Conservation (phyloP, 2,329 filamentous ascomycete species). For the Fusarium bulbicola region DNA sequence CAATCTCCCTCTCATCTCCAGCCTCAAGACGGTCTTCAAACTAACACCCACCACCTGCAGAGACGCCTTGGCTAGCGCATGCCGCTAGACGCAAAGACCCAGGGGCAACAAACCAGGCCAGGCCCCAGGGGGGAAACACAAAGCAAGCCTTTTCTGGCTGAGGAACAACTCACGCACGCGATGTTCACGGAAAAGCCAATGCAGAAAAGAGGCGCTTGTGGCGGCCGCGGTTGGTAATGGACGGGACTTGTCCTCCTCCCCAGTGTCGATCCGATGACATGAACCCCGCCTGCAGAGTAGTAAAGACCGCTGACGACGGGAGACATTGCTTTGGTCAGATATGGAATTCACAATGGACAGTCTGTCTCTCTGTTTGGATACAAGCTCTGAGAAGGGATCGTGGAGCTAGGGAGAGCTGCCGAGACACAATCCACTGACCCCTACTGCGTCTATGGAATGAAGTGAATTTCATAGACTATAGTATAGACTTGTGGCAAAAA, state of each 20-base stretch:
- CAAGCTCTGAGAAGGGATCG: neutral
- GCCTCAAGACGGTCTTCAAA: slow-evolving; percentile 19
- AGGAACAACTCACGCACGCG: neutral
- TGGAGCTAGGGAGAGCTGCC: slow-evolving; percentile 4
- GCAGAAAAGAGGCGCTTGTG: slow-evolving; percentile 36
- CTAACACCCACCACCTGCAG: slow-evolving; percentile 34
- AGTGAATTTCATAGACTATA: neutral
- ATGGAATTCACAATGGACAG: neutral
- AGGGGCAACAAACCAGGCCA: slow-evolving; percentile 14
- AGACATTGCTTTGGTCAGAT: slow-evolving; percentile 16
- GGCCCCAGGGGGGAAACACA: neutral
- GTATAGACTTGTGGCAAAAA: slow-evolving; percentile 9
- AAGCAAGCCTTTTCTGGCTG: neutral
- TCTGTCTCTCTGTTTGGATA: neutral
- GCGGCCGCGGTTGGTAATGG: slow-evolving; percentile 30
- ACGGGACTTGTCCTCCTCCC: neutral
- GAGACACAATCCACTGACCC: slow-evolving; percentile 4
- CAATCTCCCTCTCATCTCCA: slow-evolving; percentile 20
- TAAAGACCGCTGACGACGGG: neutral
- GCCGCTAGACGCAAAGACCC: slow-evolving; percentile 17
- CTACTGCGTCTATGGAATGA: slow-evolving; percentile 16
- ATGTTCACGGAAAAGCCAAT: slow-evolving; percentile 16
- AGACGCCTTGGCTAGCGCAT: slow-evolving; percentile 26
- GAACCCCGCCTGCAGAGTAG: slow-evolving; percentile 6
- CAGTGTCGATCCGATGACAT: slow-evolving; percentile 36